phyloP scores from a whole-genome alignment of 208 protist genomes.

The Acanthamoeba sp. region DNA sequence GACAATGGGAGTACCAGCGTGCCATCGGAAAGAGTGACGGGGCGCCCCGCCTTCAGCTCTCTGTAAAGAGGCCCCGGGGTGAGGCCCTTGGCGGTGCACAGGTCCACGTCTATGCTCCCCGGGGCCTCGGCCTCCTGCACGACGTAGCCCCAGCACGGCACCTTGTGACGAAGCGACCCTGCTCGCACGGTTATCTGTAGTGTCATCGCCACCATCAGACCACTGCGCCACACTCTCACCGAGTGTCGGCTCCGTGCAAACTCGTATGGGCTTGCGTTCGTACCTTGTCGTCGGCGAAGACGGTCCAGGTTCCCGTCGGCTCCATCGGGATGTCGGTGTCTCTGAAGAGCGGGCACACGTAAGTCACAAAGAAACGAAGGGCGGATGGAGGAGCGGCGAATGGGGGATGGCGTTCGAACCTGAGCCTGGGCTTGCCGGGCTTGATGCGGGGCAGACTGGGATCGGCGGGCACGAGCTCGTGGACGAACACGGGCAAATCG shows the following conservation, averaged over 20 bases:
- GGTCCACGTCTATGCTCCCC: constrained; percentile 5
- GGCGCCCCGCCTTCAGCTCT: constrained; percentile 10
- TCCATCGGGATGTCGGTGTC: constrained; percentile 29
- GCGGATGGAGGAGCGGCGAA: background rate
- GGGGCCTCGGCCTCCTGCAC: background rate
- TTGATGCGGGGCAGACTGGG: background rate
- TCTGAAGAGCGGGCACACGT: background rate
- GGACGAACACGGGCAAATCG: constrained; percentile 34
- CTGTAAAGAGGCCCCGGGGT: background rate
- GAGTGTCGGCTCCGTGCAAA: no score
- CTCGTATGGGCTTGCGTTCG: no score
- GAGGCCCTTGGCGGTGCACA: background rate
- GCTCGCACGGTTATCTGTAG: background rate
- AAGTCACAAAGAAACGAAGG: background rate
- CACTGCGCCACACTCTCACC: background rate
- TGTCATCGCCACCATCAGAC: background rate
- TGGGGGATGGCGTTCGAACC: background rate
- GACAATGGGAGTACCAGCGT: background rate
- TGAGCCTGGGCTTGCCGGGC: background rate
- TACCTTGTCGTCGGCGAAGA: background rate
- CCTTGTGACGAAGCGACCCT: constrained; percentile 6
- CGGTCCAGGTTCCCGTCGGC: constrained; percentile 5
- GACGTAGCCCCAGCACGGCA: constrained; percentile 70
- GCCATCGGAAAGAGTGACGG: constrained; percentile 2
- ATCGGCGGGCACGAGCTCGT: background rate